phyloP scores from a whole-genome alignment of 768 basidiomycete species.

The Mycena pura region DNA sequence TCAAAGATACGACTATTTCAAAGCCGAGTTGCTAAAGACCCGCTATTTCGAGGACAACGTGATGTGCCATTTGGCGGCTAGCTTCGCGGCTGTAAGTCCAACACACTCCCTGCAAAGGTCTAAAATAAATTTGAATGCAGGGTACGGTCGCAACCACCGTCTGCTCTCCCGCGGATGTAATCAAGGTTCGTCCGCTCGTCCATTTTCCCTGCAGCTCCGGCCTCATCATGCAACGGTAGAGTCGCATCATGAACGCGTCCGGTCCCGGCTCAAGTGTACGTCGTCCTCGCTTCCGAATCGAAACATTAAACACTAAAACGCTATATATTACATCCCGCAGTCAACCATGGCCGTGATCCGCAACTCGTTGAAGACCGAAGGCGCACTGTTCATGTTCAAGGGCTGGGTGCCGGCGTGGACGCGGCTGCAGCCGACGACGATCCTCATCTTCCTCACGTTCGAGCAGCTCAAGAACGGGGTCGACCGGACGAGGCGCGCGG shows the following conservation, averaged over 20 bases:
- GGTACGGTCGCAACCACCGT: conserved; percentile 90
- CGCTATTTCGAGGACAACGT: conserved; percentile 84
- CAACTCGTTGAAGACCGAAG: conserved; percentile 72
- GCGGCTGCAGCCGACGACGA: conserved; percentile 85
- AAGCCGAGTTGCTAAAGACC: conserved; percentile 77
- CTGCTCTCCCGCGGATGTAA: conserved; percentile 87
- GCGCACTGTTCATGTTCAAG: conserved; percentile 91
- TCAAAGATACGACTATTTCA: conserved; percentile 88
- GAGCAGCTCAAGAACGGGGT: conserved; percentile 81
- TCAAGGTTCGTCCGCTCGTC: conserved; percentile 57
- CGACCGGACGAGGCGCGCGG: conserved; percentile 60
- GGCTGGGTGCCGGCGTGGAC: conserved; percentile 91
- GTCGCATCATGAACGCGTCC: conserved; percentile 89
- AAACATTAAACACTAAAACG: no score
- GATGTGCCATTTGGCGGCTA: conserved; percentile 81
- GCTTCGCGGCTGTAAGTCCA: conserved; percentile 77
- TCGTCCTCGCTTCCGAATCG: conserved; percentile 27
- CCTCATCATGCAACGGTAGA: conserved; percentile 43
- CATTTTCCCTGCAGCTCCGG: neutral
- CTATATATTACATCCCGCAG: no score
- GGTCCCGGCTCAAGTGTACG: conserved; percentile 79
- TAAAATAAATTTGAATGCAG: conserved; percentile 37
- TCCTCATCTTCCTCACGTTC: conserved; percentile 85
- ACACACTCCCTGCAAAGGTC: neutral
- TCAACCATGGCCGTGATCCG: conserved; percentile 77